Conservation (phyloP, 2,329 filamentous ascomycete species). For the Phialophora chinensis region DNA sequence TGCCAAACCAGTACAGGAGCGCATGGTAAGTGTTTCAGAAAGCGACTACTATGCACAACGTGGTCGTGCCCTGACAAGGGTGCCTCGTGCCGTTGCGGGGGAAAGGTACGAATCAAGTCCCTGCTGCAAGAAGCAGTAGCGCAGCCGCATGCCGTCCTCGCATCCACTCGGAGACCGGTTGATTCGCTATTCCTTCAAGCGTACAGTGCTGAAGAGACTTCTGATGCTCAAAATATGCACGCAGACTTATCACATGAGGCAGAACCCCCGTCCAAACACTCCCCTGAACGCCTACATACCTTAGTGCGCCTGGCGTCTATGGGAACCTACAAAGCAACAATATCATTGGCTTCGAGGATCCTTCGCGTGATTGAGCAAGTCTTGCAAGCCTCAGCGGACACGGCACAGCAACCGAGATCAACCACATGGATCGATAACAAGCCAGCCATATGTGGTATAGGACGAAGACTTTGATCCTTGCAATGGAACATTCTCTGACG, state of each 20-base stretch:
- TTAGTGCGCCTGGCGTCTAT: neutral
- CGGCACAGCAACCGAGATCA: conserved; percentile 2
- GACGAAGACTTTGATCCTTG: neutral
- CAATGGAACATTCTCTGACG: conserved; percentile 15
- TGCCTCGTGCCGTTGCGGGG: conserved; percentile 8
- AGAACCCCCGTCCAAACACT: neutral
- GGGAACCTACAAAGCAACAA: neutral
- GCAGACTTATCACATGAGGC: neutral
- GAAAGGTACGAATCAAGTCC: neutral
- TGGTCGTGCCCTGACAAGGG: conserved; percentile 5
- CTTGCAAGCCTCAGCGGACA: neutral
- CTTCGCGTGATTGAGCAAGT: neutral
- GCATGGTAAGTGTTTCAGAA: conserved; percentile 10
- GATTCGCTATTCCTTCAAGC: neutral
- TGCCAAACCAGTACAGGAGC: conserved; percentile 1
- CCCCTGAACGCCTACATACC: neutral
- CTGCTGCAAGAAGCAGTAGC: neutral
- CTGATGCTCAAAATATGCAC: neutral
- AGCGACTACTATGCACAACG: neutral
- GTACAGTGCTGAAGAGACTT: neutral
- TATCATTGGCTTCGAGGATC: neutral
- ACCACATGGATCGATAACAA: conserved; percentile 2
- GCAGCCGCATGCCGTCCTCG: neutral
- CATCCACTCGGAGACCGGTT: neutral
- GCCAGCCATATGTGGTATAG: neutral